phyloP scores from a whole-genome alignment of 306 rosid species.

The Geum urbanum region DNA sequence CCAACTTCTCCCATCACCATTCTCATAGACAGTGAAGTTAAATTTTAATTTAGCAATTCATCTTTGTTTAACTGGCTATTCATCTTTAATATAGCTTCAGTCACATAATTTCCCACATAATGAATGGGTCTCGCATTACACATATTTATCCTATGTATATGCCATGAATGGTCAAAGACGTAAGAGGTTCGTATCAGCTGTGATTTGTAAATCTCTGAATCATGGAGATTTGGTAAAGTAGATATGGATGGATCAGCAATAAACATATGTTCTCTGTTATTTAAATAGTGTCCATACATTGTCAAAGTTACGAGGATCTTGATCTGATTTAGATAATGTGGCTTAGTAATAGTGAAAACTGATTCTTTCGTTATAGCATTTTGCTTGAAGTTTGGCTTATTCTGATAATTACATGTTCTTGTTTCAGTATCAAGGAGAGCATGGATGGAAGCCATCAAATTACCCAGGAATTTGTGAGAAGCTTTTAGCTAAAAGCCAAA shows the following conservation, averaged over 20 bases:
- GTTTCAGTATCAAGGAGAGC: conserved; percentile 91
- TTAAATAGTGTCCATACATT: not conserved
- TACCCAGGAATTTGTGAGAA: conserved; percentile 86
- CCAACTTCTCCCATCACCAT: not conserved
- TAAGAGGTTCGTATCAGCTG: not conserved
- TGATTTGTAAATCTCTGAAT: not conserved
- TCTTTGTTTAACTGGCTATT: not conserved
- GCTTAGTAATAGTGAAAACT: not conserved
- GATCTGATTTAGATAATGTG: not conserved
- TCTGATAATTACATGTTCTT: conserved; percentile 13
- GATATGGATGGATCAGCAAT: not conserved
- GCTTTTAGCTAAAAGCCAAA: conserved; percentile 81
- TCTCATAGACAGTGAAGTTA: not conserved
- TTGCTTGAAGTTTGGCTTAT: not conserved
- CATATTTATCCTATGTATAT: not conserved
- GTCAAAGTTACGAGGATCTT: not conserved
- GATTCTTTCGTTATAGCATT: not conserved
- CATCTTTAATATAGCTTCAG: not conserved
- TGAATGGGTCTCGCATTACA: not conserved
- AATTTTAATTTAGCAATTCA: not conserved
- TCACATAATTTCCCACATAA: no score
- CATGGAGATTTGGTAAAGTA: not conserved
- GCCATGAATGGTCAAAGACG: not conserved
- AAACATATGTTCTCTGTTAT: not conserved
- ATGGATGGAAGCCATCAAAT: conserved; percentile 87